A percentile compares a stretch with the other conserved stretches of the same genome.
Conservation (phyloP, 495 filamentous ascomycete genomes). For the Aspergillus egyptiacus region DNA sequence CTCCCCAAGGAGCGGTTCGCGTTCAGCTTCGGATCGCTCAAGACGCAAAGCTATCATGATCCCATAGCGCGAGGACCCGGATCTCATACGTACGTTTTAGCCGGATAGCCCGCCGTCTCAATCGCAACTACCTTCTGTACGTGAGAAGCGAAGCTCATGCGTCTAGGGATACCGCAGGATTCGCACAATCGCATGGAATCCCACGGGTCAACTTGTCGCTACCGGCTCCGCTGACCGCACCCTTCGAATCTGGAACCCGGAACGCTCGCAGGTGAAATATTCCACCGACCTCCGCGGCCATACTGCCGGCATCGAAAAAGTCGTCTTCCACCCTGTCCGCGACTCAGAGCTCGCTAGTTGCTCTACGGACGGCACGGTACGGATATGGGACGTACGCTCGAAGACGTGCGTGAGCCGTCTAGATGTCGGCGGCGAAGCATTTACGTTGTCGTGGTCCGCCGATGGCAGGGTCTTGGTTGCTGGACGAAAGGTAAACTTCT, state of each 20-base stretch:
- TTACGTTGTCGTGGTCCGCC: slow-evolving; percentile 82
- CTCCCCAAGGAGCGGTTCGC: slow-evolving; percentile 60
- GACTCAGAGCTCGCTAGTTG: slow-evolving; percentile 86
- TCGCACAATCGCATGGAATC: slow-evolving; percentile 83
- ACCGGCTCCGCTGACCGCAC: slow-evolving; percentile 78
- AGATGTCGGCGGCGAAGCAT: slow-evolving; percentile 75
- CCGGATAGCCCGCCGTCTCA: background rate
- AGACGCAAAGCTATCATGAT: slow-evolving; percentile 60
- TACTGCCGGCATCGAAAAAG: slow-evolving; percentile 68
- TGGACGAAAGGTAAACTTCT: slow-evolving; percentile 65
- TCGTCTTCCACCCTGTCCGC: slow-evolving; percentile 82
- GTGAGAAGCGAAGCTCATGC: slow-evolving; percentile 1
- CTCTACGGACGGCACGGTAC: slow-evolving; percentile 75
- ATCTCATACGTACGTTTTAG: slow-evolving; percentile 46
- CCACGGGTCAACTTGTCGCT: slow-evolving; percentile 77
- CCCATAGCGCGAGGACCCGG: slow-evolving; percentile 45
- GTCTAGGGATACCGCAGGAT: slow-evolving; percentile 35
- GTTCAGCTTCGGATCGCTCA: slow-evolving; percentile 49
- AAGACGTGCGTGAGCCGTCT: slow-evolving; percentile 73
- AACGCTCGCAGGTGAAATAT: slow-evolving; percentile 70
- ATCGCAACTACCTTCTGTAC: background rate
- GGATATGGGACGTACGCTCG: slow-evolving; percentile 88
- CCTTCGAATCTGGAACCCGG: slow-evolving; percentile 87
- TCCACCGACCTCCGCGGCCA: slow-evolving; percentile 86
- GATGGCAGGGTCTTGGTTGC: slow-evolving; percentile 76